These are phyloP conservation scores for Moricandia arvensis DNA, from an alignment of 345 rosid genomes.

Conservation along the genomic window DNA sequence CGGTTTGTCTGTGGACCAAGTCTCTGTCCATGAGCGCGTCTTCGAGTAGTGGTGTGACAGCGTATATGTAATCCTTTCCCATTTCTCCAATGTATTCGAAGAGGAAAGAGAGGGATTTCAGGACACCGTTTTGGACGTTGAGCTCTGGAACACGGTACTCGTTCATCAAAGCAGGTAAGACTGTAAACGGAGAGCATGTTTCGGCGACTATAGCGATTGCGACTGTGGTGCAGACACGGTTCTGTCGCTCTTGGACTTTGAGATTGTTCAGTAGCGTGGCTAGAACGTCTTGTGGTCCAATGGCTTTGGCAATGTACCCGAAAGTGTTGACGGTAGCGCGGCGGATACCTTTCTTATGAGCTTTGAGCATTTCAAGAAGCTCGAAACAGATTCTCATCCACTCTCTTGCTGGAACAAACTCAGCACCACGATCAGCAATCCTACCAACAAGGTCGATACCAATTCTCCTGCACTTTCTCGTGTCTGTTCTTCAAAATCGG, in stretches of 20 bases:
- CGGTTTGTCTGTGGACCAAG: constrained; percentile 96
- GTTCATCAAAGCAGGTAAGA: constrained; percentile 93
- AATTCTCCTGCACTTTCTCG: constrained; percentile 98
- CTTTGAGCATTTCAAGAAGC: constrained; percentile 99
- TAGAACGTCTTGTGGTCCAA: constrained; percentile 97
- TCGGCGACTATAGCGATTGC: constrained; percentile 97
- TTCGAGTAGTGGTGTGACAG: constrained; percentile 96
- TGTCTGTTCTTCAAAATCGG: constrained; percentile 99
- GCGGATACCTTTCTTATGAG: constrained; percentile 97
- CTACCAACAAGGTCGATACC: constrained; percentile 99
- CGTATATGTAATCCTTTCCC: constrained; percentile 98
- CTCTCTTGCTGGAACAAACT: constrained; percentile 99
- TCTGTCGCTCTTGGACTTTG: constrained; percentile 99
- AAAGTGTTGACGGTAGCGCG: constrained; percentile 97
- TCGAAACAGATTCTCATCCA: constrained; percentile 99
- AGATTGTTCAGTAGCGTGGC: constrained; percentile 95
- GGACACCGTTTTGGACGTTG: constrained; percentile 95
- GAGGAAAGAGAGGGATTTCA: constrained; percentile 92
- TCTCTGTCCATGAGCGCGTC: constrained; percentile 99
- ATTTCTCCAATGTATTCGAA: constrained; percentile 98
- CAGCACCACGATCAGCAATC: constrained; percentile 99
- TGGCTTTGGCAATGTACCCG: constrained; percentile 98
- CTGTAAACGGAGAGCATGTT: constrained; percentile 96
- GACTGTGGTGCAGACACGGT: constrained; percentile 99
- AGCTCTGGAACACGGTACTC: constrained; percentile 99